These are phyloP conservation scores for Adiantum capillusveneris DNA, from an alignment of 75 land plant genomes.

Conservation along the genomic window DNA sequence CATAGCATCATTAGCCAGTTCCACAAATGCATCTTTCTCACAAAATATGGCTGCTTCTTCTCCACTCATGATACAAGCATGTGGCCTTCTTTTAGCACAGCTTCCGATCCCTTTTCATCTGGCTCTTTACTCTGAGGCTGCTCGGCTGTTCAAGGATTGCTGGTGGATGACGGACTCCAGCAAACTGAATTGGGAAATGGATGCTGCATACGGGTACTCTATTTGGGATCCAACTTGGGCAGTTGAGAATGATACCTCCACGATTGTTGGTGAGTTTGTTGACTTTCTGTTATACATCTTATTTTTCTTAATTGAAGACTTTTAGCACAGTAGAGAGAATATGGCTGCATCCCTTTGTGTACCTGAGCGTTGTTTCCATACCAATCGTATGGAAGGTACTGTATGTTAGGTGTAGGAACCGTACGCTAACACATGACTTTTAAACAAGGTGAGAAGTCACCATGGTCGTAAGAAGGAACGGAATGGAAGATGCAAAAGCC, in stretches of 20 bases:
- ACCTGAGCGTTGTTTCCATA: no score
- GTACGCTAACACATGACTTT: no score
- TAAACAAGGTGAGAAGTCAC: no score
- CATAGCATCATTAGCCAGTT: slow-evolving; percentile 36
- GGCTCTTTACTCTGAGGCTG: slow-evolving; percentile 72
- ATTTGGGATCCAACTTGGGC: slow-evolving; percentile 95
- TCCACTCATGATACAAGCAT: slow-evolving; percentile 90
- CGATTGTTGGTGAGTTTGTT: slow-evolving; percentile 66
- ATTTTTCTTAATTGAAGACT: no score
- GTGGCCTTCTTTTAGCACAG: slow-evolving; percentile 93
- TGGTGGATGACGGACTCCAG: slow-evolving; percentile 91
- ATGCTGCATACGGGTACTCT: slow-evolving; percentile 84
- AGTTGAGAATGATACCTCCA: slow-evolving; percentile 89
- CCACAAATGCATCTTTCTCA: slow-evolving; percentile 31
- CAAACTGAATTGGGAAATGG: slow-evolving; percentile 58
- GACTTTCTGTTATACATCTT: no score
- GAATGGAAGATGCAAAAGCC: no score
- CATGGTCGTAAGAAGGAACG: no score
- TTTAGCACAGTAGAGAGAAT: no score
- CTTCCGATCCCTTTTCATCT: slow-evolving; percentile 81
- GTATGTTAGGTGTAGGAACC: no score
- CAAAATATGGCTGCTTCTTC: slow-evolving; percentile 41
- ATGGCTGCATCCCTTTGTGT: no score
- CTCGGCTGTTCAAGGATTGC: slow-evolving; percentile 83
- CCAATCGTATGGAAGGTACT: no score